Conservation (phyloP, 495 filamentous ascomycete genomes). For the Rhypophila decipiens region DNA sequence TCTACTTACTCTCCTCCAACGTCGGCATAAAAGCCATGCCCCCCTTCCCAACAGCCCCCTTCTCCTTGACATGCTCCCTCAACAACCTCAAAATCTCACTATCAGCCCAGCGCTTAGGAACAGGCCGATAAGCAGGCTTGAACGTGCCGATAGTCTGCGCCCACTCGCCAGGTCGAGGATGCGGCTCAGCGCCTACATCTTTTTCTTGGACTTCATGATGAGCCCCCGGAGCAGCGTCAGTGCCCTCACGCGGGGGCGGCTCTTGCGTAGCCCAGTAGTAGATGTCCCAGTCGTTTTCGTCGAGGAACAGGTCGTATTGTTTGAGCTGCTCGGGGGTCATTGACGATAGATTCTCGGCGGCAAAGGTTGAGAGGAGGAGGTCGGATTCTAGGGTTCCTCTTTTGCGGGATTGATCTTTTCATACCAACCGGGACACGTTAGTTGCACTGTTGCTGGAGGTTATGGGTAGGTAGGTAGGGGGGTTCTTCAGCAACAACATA, state of each 20-base stretch:
- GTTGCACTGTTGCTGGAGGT: neutral
- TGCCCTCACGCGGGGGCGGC: conserved; percentile 39
- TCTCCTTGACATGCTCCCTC: conserved; percentile 64
- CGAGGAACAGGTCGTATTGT: conserved; percentile 89
- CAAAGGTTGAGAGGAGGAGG: conserved; percentile 93
- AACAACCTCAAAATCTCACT: conserved; percentile 73
- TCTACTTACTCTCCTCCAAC: conserved; percentile 25
- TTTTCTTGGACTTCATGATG: conserved; percentile 7
- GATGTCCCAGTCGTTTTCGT: conserved; percentile 99
- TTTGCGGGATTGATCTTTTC: conserved; percentile 91
- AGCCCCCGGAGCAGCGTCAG: conserved; percentile 37
- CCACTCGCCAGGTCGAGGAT: conserved; percentile 67
- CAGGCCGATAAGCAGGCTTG: conserved; percentile 87
- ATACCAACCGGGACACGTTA: too few relatives aligned
- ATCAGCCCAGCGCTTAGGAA: conserved; percentile 75
- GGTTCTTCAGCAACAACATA: conserved; percentile 41
- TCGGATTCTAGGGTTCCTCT: conserved; percentile 93
- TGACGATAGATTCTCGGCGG: conserved; percentile 61
- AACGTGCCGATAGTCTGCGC: conserved; percentile 92
- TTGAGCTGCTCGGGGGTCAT: conserved; percentile 70
- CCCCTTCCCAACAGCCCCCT: conserved; percentile 18
- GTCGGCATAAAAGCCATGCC: conserved; percentile 47
- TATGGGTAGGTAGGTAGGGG: neutral
- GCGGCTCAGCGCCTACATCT: conserved; percentile 3
- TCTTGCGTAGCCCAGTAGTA: conserved; percentile 99